phyloP scores from a whole-genome alignment of 169 alveolate genomes.

The Plasmodium vivax region DNA sequence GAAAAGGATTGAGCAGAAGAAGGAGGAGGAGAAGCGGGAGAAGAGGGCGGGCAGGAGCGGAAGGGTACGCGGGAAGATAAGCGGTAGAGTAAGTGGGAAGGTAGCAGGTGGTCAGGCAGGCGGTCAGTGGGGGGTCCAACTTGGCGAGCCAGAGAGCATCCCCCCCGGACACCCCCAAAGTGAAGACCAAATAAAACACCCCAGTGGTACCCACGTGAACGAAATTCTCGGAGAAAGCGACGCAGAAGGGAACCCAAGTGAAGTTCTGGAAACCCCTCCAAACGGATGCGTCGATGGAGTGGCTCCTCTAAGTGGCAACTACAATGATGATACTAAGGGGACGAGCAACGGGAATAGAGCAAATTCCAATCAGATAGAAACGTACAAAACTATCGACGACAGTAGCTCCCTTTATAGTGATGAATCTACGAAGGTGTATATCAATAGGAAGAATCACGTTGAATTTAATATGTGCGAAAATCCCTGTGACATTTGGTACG shows the following conservation, averaged over 20 bases:
- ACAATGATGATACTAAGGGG: slow-evolving; percentile 6
- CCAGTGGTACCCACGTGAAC: neutral
- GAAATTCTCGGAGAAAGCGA: neutral
- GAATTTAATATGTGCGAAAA: slow-evolving; percentile 83
- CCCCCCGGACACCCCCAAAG: neutral
- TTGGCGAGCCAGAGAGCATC: neutral
- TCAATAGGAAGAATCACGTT: slow-evolving; percentile 35
- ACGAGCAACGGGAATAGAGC: neutral
- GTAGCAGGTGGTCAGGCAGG: neutral
- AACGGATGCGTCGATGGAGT: neutral
- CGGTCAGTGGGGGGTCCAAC: neutral
- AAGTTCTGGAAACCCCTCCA: neutral
- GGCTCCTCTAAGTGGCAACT: neutral
- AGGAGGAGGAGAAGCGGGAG: slow-evolving; percentile 20
- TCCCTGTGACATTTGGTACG: slow-evolving; percentile 87
- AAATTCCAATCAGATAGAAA: slow-evolving; percentile 2
- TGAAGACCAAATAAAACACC: neutral
- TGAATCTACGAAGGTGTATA: slow-evolving; percentile 57
- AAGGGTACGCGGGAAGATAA: neutral
- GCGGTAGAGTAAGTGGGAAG: neutral
- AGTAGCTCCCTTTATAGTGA: slow-evolving; percentile 44
- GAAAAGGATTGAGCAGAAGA: slow-evolving; percentile 51
- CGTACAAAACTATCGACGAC: slow-evolving; percentile 43
- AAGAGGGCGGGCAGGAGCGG: neutral
- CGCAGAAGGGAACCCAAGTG: neutral